A percentile compares a stretch with the other conserved stretches of the same genome.
phyloP scores from a whole-genome alignment of 2,329 filamentous ascomycete genomes.

The Microdochium bolleyi region DNA sequence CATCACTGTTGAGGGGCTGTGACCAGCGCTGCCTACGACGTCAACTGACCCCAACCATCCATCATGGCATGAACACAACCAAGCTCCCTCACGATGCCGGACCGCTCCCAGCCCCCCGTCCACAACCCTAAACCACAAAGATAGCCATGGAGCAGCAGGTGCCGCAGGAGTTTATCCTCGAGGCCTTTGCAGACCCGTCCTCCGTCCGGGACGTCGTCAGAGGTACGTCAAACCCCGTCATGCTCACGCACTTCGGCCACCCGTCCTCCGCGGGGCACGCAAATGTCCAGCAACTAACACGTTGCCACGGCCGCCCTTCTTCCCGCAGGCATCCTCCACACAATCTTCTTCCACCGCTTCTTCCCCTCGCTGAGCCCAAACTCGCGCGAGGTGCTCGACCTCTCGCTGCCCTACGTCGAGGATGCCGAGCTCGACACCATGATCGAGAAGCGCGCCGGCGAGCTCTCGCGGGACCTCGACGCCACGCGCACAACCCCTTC shows the following conservation, averaged over 20 bases:
- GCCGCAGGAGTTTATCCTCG: conserved; percentile 84
- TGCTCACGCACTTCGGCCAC: too few species aligned
- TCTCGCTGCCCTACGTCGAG: conserved; percentile 82
- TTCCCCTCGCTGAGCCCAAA: conserved; percentile 79
- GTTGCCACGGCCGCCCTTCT: background rate
- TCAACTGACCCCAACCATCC: background rate
- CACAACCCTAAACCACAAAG: background rate
- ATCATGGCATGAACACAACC: background rate
- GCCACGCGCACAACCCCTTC: conserved; percentile 36
- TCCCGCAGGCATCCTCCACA: conserved; percentile 73
- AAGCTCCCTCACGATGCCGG: background rate
- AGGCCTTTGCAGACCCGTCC: conserved; percentile 84
- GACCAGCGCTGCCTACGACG: background rate
- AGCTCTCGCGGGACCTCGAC: conserved; percentile 72
- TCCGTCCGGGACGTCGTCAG: conserved; percentile 90
- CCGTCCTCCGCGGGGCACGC: too few species aligned
- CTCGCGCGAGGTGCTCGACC: conserved; percentile 82
- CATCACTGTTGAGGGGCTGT: background rate
- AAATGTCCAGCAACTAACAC: too few species aligned
- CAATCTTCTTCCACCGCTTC: conserved; percentile 98
- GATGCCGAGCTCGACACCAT: conserved; percentile 88
- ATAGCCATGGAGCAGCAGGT: conserved; percentile 37
- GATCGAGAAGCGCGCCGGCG: conserved; percentile 78
- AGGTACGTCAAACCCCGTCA: conserved; percentile 44
- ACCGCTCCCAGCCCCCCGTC: background rate